Percentiles rank a stretch among this genome's conserved stretches.
Evolutionary conservation across 2,329 filamentous ascomycete species (phyloP).

Genomic region (Ophiostoma angusticollis): DNA sequence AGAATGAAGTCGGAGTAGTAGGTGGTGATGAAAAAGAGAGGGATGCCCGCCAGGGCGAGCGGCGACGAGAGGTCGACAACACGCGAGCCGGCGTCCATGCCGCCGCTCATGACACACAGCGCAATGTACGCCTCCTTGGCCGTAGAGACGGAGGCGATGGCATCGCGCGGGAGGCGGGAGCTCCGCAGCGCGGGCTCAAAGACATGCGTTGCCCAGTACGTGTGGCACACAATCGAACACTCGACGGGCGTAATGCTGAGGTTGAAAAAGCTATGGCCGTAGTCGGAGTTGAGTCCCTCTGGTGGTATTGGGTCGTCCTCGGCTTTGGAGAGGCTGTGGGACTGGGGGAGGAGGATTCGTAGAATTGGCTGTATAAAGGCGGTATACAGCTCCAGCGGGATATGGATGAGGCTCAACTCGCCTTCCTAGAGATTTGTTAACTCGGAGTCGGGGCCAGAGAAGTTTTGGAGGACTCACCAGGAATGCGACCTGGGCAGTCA

Average conservation of each 20-base stretch:
- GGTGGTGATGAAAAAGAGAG: constrained; percentile 97
- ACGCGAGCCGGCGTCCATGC: constrained; percentile 79
- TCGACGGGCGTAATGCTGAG: constrained; percentile 86
- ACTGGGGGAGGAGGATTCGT: constrained; percentile 63
- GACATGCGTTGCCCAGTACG: constrained; percentile 56
- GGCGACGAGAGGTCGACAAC: constrained; percentile 88
- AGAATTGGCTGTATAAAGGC: constrained; percentile 77
- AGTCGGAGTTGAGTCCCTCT: constrained; percentile 36
- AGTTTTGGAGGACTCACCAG: constrained; percentile 35
- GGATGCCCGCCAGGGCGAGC: constrained; percentile 79
- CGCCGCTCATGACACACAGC: constrained; percentile 80
- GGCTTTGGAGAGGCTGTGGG: constrained; percentile 23
- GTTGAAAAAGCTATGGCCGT: constrained; percentile 74
- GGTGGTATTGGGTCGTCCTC: constrained; percentile 20
- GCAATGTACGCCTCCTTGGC: constrained; percentile 76
- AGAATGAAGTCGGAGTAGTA: constrained; percentile 98
- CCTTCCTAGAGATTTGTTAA: constrained; percentile 52
- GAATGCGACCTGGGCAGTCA: constrained; percentile 46
- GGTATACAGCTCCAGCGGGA: constrained; percentile 66
- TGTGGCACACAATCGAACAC: constrained; percentile 82
- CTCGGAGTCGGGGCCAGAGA: not conserved
- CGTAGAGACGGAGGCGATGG: constrained; percentile 50
- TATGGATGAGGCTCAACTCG: constrained; percentile 77
- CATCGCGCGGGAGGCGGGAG: constrained; percentile 38
- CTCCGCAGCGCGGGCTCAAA: constrained; percentile 59